Percentiles rank a stretch among this genome's conserved stretches.
Conservation (phyloP, 2,329 filamentous ascomycete species). For the Nemania sp. region DNA sequence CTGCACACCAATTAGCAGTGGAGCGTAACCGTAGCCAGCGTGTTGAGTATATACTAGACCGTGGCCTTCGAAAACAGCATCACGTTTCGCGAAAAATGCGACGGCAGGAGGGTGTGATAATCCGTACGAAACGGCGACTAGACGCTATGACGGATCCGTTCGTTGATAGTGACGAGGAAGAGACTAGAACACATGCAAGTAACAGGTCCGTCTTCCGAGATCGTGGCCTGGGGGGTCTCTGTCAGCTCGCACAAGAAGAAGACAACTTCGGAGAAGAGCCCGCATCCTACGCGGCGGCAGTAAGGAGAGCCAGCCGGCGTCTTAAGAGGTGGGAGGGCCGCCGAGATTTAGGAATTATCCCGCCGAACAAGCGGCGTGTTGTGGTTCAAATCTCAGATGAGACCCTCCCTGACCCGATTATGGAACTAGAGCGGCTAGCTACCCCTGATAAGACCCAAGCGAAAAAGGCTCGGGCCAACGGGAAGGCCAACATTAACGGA, state of each 20-base stretch:
- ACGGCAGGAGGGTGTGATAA: conserved; percentile 73
- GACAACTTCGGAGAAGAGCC: conserved; percentile 85
- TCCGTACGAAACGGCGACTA: conserved; percentile 74
- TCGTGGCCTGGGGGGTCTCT: conserved; percentile 72
- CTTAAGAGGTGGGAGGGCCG: conserved; percentile 75
- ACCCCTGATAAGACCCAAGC: conserved; percentile 41
- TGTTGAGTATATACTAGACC: conserved; percentile 84
- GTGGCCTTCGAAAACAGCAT: conserved; percentile 76
- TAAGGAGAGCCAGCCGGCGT: conserved; percentile 72
- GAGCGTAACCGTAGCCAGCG: conserved; percentile 82
- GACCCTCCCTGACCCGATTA: conserved; percentile 33
- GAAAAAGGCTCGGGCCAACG: conserved; percentile 49
- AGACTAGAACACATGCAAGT: conserved; percentile 50
- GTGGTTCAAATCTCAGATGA: conserved; percentile 35
- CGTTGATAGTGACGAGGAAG: conserved; percentile 73
- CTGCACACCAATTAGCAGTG: conserved; percentile 84
- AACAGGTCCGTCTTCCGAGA: conserved; percentile 62
- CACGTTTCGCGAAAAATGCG: conserved; percentile 71
- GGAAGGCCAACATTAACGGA: conserved; percentile 50
- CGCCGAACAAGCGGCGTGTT: conserved; percentile 58
- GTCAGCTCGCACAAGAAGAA: conserved; percentile 69
- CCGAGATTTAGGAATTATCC: conserved; percentile 61
- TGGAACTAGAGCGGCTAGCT: conserved; percentile 34
- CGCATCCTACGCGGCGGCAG: conserved; percentile 72
- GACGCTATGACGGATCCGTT: conserved; percentile 67